Conservation (phyloP, 2,329 filamentous ascomycete genomes). For the Davidsoniella australis region DNA sequence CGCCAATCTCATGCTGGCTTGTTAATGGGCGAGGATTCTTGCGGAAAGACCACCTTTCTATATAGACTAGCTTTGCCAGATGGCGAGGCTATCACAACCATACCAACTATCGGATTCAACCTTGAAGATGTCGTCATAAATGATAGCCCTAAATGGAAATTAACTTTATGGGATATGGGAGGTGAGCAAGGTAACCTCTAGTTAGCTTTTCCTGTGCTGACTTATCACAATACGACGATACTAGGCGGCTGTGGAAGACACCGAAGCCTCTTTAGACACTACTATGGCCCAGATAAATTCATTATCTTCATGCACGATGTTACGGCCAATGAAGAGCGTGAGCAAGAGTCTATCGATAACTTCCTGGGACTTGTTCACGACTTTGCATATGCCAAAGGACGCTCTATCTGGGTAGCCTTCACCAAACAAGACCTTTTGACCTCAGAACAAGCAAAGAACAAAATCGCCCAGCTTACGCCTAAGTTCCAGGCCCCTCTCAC, state of each 20-base stretch:
- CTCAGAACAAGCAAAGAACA: neutral
- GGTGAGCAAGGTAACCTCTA: neutral
- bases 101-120: conserved; percentile 8
- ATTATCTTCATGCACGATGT: conserved; percentile 4
- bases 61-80: neutral
- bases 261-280: neutral
- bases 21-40: neutral
- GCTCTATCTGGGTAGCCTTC: neutral
- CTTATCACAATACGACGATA: neutral
- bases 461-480: neutral
- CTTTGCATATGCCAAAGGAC: neutral
- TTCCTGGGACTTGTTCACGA: neutral
- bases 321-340: neutral
- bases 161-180: conserved; percentile 1
- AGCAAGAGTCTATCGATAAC: neutral
- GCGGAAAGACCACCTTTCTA: conserved; percentile 1
- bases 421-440: conserved; percentile 1
- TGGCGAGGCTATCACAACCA: neutral
- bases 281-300: conserved; percentile 1
- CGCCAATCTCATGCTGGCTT: neutral
- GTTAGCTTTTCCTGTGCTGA: neutral
- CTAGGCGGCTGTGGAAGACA: conserved; percentile 1
- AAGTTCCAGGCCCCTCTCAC: neutral
- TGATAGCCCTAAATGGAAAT: neutral
- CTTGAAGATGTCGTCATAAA: neutral